Percentiles rank a stretch among this genome's conserved stretches.
Evolutionary conservation across 306 rosid genomes (phyloP).

Genomic region (Inga laurina): DNA sequence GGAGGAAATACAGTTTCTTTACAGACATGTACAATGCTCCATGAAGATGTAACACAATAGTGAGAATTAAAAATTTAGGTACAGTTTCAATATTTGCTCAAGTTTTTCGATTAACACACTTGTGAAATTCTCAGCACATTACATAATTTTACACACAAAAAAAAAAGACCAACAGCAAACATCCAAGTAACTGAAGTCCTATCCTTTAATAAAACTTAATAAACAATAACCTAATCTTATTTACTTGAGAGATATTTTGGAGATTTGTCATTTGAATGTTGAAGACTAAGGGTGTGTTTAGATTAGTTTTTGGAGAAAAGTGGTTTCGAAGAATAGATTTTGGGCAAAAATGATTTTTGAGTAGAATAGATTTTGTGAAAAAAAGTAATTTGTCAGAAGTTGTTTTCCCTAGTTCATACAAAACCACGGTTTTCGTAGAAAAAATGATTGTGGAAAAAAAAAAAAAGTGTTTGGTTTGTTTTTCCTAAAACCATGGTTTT

Average conservation of each 20-base stretch:
- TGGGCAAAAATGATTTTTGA: too few relatives aligned
- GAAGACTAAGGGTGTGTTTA: background rate
- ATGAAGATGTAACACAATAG: background rate
- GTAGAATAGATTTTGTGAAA: too few relatives aligned
- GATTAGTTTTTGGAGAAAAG: too few relatives aligned
- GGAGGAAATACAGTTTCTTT: background rate
- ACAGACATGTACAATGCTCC: constrained; percentile 11
- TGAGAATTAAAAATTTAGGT: background rate
- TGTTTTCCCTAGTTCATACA: too few relatives aligned
- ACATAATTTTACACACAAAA: background rate
- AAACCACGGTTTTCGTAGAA: too few relatives aligned
- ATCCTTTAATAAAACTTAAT: background rate
- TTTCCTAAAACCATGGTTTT: too few relatives aligned
- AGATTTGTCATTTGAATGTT: background rate
- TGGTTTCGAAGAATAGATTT: too few relatives aligned
- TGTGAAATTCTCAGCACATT: background rate
- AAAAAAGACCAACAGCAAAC: background rate
- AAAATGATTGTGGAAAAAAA: too few relatives aligned
- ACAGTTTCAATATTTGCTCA: background rate
- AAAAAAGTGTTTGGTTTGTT: too few relatives aligned
- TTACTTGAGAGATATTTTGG: background rate
- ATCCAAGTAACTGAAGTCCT: background rate
- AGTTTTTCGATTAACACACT: background rate
- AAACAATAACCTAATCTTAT: background rate
- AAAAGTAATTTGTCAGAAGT: too few relatives aligned